Evolutionary conservation across 345 rosid species (phyloP).

Genomic region (Xanthoceras sorbifolium): DNA sequence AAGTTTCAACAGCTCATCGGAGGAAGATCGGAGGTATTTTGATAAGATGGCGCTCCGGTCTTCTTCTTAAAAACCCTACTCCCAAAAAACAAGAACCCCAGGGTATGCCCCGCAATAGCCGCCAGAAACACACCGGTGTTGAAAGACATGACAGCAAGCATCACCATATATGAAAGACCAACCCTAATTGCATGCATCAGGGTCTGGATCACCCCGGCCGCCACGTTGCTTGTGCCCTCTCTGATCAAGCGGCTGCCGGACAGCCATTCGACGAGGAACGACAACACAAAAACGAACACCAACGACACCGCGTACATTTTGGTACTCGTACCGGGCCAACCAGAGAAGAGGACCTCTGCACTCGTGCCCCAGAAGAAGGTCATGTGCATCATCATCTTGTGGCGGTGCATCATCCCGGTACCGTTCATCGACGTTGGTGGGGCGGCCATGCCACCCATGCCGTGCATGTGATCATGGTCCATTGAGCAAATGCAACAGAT

Average conservation of each 20-base stretch:
- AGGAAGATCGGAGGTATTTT: constrained; percentile 24
- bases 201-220: constrained; percentile 31
- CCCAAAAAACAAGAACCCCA: constrained; percentile 48
- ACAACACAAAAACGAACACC: constrained; percentile 34
- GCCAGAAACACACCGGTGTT: constrained; percentile 44
- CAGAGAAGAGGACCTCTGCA: constrained; percentile 40
- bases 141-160: constrained; percentile 55
- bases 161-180: constrained; percentile 38
- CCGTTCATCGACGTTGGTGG: not conserved
- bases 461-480: constrained; percentile 11
- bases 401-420: not conserved
- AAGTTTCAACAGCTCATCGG: constrained; percentile 30
- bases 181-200: constrained; percentile 31
- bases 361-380: constrained; percentile 47
- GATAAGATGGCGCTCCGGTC: not conserved
- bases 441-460: constrained; percentile 25
- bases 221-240: constrained; percentile 3
- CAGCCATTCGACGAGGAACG: constrained; percentile 36
- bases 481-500: not conserved
- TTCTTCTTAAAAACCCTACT: constrained; percentile 32
- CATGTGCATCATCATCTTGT: constrained; percentile 42
- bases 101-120: constrained; percentile 42
- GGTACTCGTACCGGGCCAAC: constrained; percentile 39
- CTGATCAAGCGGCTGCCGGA: constrained; percentile 30
- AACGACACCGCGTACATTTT: constrained; percentile 43